Evolutionary conservation across 305 asterid genomes (phyloP), one percentile per base, ranked within the genome.

Genomic region (Fraxinus nigra): DNA sequence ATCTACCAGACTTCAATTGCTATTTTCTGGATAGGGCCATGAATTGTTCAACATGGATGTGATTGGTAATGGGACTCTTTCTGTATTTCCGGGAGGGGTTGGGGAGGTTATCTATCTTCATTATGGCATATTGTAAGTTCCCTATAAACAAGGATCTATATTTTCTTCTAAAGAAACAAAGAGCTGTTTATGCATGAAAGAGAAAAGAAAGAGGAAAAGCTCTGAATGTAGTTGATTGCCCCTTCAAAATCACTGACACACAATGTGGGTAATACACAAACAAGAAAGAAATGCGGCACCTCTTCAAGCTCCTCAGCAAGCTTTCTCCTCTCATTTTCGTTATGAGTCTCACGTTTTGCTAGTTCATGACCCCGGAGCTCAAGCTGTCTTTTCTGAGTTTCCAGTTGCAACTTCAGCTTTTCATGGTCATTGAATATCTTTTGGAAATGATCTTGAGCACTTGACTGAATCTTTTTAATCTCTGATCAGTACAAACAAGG

Each of bases 241-340:
- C 32, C 78, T n/a, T 38, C 77, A 46, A 83, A 72, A 80, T 54
- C 67, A 72, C 67, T 22, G 38, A 61, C 33, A 80, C 77, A 72
- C 37, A 80, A 79, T 40, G 11, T 56, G 78, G 76, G 84, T 69
- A 65, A 56, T 63, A 85, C 83, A 76, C 24, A 82, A 77, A 70
- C 51, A 59, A 83, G 54, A 79, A 85, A 54, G 67, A 84, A 40
- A 84, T 82, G 78, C 79, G 59, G 78, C 80, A 93, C 97, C 97
- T 89, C 89, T 89, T 93, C 94, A 81, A 91, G 90, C 72, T 93
- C 97, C 84, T 93, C 97, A 54, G 92, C 83, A n/a, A 93, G 93
- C 85, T 85, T 92, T 83, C 82, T 89, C 77, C 97, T 89, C 87
- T 91, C 94, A 59, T 63, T 81, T 81, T 92, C 97, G 73, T 91